Evolutionary conservation across 108 stramenopile species (phyloP).

Genomic region (Parietichytrium sp.): DNA sequence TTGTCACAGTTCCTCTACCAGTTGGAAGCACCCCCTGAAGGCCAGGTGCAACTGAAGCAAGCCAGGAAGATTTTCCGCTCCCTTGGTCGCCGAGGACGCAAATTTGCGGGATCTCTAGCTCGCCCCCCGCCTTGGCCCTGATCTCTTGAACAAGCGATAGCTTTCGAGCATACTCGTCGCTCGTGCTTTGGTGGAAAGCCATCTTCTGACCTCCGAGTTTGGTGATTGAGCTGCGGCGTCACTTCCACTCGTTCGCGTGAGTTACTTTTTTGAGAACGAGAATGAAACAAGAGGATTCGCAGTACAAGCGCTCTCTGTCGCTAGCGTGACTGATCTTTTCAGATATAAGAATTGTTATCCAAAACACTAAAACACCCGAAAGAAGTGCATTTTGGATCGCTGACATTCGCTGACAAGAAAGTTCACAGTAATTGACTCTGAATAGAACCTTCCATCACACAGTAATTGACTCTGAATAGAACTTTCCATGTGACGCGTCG

Average conservation of each 20-base stretch:
- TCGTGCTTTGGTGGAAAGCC: not conserved
- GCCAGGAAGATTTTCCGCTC: not conserved
- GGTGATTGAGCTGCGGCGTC: not conserved
- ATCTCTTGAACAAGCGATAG: not conserved
- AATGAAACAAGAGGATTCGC: not conserved
- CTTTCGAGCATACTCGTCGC: not conserved
- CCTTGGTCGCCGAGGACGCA: not conserved
- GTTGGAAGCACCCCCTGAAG: not conserved
- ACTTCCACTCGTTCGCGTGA: not conserved
- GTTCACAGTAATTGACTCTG: too few relatives aligned
- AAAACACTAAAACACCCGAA: too few relatives aligned
- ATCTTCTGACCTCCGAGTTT: not conserved
- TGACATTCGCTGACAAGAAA: too few relatives aligned
- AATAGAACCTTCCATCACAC: too few relatives aligned
- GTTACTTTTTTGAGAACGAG: not conserved
- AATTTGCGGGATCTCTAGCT: not conserved
- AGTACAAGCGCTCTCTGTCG: not conserved
- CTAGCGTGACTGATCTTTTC: too few relatives aligned
- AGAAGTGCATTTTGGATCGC: too few relatives aligned
- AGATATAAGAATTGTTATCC: too few relatives aligned
- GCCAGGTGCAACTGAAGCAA: not conserved
- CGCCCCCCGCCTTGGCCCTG: not conserved
- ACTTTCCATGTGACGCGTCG: too few relatives aligned
- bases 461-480: too few relatives aligned
- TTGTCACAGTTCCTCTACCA: not conserved